Evolutionary conservation across 805 yeast species (phyloP).

Genomic region (Yarrowia divulgata): DNA sequence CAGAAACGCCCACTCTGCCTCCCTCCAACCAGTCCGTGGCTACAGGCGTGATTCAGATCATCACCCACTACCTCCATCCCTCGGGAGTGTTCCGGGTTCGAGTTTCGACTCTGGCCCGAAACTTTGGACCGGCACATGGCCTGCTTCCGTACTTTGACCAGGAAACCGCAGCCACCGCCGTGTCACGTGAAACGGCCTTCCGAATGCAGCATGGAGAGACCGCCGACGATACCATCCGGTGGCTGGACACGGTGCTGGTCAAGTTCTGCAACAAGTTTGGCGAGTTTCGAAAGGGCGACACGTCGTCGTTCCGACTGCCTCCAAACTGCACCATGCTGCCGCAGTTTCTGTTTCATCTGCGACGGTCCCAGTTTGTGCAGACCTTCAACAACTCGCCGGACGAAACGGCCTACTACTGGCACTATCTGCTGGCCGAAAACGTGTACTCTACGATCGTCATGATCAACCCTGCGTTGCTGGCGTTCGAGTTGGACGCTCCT

Average conservation of each 20-base stretch:
- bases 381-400: constrained; percentile 98
- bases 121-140: constrained; percentile 55
- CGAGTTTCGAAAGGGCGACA: constrained; percentile 87
- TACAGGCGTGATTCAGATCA: constrained; percentile 72
- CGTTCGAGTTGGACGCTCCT: constrained; percentile 74
- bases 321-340: constrained; percentile 89
- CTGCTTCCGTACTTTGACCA: constrained; percentile 83
- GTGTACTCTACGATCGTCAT: constrained; percentile 90
- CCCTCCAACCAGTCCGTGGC: constrained; percentile 41
- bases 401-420: constrained; percentile 97
- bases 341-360: constrained; percentile 92
- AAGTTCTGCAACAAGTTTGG: constrained; percentile 92
- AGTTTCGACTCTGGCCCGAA: constrained; percentile 81
- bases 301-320: constrained; percentile 79
- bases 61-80: constrained; percentile 94
- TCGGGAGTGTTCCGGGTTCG: constrained; percentile 87
- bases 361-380: constrained; percentile 94
- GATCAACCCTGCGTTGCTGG: constrained; percentile 96
- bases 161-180: constrained; percentile 95
- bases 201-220: constrained; percentile 85
- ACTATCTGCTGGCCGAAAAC: constrained; percentile 88
- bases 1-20: constrained; percentile 47
- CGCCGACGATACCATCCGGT: constrained; percentile 74
- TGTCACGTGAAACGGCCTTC: constrained; percentile 89
- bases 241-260: constrained; percentile 93